Evolutionary conservation across 2,329 filamentous ascomycete genomes (phyloP), one percentile per base, ranked within the genome.

Genomic region (Coniochaeta sp.): DNA sequence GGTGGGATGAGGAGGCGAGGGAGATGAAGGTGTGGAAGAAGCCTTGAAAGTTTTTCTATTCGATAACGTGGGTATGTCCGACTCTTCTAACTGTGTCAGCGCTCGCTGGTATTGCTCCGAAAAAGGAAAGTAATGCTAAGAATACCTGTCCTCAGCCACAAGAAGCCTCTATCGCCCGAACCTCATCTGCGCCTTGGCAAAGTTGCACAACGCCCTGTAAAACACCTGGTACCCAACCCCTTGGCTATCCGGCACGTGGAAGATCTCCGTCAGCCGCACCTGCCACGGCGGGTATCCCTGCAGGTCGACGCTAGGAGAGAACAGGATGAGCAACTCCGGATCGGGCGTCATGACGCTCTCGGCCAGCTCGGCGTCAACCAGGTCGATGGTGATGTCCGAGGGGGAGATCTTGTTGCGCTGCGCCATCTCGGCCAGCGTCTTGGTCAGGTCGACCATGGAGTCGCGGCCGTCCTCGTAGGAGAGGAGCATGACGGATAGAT

Each of bases 201-300:
- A 99, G 61, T 86, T 89, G 67, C 89, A 86, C 60, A 99, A 71
- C 1, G 86, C 92, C 56, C 86, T 80, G 57, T 97, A 75, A 67
- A 97, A 99, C 27, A 95, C 87, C 65, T 96, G 91, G 68, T 99
- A 99, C 42, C 91, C 91, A 16, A 99, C 91, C 1, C 84, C 84
- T 56, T 87, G 80, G 66, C 90, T 90, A 64, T 91, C 87, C 52
- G 79, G 78, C 12, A 88, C 73, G 61, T 84, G 82, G 67, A 91
- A 96, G 53, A 99, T 96, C 75, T 99, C 94, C 0, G 91, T 96
- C 64, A 99, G 73, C 40, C 94, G 82, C 55, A 97, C 81, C 70
- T 96, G 94, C 94, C 94, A 99, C 1, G 94, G 94, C 9, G 94
- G 94, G 66, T 97, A 99, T 9, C 94, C 91, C 51, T 90, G 85